Base-by-base conservation (phyloP, 2,329 filamentous ascomycete species). In the Talaromyces sp. region DNA sequence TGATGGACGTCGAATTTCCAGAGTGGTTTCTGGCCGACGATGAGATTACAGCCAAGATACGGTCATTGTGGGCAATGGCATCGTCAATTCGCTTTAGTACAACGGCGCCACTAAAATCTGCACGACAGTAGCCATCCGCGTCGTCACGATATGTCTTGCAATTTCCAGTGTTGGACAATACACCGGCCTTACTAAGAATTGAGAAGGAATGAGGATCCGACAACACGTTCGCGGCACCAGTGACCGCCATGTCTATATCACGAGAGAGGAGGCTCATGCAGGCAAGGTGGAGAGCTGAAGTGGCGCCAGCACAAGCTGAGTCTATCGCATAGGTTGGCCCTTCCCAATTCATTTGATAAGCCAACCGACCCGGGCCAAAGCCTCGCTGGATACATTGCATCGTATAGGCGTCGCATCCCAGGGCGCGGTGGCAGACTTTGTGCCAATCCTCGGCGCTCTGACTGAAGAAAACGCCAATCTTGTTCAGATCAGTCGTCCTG, bases 381-480 rank as follows among this genome's bases (percentile, higher is more conserved):
- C 38, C 38, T 40, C 38, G 13, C 38, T 40, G 38, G 15, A 40
- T 40, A 40, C 38, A 40, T 5, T 7, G 85, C 85, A 72, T 86
- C 86, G 77, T 83, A 86, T 87, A 81, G 75, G 87, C 84, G 78
- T 89, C 87, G 25, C 91, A 84, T 69, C 90, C 85, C 76, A 91
- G 86, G 0, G 84, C 84, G 25, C 86, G 86, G 71, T 91, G 91
- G 68, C 90, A 87, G 71, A 91, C 84, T 11, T 53, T 29, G 15
- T 53, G 47, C 56, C 73, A 77, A 36, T 92, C 89, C 68, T 92
- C 88, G 27, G 87, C 89, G 0, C 89, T 88, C 72, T 89, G 87
- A 51, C 89, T 90, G 70, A 90, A 91, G 72, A 90, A 92, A 0
- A 87, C 89, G 31, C 89, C 89, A 45, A 91, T 86, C 2, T 86